These are phyloP conservation scores for Cornus suecica DNA, from an alignment of 148 eudicot species.

Conservation along the genomic window DNA sequence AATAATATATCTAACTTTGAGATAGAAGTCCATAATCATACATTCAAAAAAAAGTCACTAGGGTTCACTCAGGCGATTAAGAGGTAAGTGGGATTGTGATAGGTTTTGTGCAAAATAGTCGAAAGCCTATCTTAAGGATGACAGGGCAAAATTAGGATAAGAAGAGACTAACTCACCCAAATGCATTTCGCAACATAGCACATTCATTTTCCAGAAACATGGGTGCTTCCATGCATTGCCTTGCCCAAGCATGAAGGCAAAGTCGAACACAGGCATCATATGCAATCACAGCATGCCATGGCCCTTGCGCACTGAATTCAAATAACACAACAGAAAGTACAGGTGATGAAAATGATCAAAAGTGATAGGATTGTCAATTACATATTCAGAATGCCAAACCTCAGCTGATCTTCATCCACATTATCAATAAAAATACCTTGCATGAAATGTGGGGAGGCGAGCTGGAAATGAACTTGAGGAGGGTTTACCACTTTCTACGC, in stretches of 20 bases:
- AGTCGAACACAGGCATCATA: conserved; percentile 96
- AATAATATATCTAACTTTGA: neutral
- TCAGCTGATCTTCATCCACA: neutral
- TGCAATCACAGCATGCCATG: conserved; percentile 83
- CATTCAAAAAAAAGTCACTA: neutral
- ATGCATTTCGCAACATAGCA: conserved; percentile 69
- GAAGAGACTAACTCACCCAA: conserved; percentile 43
- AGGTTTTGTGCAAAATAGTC: no score
- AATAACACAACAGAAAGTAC: conserved; percentile 2
- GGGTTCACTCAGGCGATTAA: neutral
- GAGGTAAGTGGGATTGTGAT: neutral
- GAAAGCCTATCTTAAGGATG: neutral
- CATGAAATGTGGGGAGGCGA: conserved; percentile 84
- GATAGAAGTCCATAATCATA: neutral
- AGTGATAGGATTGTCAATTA: neutral
- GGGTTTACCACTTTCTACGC: conserved; percentile 52
- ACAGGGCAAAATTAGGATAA: neutral
- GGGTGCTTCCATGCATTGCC: conserved; percentile 92
- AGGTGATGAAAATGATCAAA: neutral
- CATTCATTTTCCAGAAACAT: conserved; percentile 85
- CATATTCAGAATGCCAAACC: neutral
- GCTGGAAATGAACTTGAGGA: conserved; percentile 72
- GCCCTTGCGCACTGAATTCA: conserved; percentile 74
- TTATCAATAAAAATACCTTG: conserved; percentile 54
- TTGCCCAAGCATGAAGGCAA: conserved; percentile 98